Conservation (phyloP, 2,329 filamentous ascomycete species). For the Hypoxylon sp. region DNA sequence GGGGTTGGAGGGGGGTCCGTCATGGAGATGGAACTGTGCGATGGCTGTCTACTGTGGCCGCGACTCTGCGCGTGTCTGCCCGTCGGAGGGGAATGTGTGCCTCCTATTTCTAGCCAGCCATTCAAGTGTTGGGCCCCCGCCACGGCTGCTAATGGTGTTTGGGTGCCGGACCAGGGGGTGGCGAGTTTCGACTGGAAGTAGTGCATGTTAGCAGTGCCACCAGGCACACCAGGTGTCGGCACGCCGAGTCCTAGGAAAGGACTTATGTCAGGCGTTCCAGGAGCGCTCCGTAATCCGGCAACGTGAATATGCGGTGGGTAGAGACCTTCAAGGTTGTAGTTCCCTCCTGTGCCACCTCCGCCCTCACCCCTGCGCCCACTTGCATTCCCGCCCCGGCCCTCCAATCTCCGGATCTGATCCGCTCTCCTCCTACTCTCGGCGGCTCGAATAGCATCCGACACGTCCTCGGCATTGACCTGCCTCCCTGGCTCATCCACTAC, state of each 20-base stretch:
- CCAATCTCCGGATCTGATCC: conserved; percentile 53
- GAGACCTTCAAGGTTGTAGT: conserved; percentile 46
- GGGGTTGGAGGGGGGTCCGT: conserved; percentile 56
- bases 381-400: conserved; percentile 36
- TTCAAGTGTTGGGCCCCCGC: conserved; percentile 76
- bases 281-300: conserved; percentile 53
- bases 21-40: conserved; percentile 64
- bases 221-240: conserved; percentile 75
- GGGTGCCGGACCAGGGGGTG: conserved; percentile 78
- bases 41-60: conserved; percentile 61
- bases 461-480: conserved; percentile 50
- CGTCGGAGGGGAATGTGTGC: conserved; percentile 26
- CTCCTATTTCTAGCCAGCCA: conserved; percentile 61
- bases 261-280: conserved; percentile 62
- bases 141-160: conserved; percentile 84
- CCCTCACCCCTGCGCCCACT: conserved; percentile 34
- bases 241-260: conserved; percentile 69
- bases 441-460: conserved; percentile 55
- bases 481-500: conserved; percentile 49
- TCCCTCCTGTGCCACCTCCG: conserved; percentile 42
- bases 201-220: conserved; percentile 81
- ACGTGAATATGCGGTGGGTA: conserved; percentile 61
- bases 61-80: conserved; percentile 22
- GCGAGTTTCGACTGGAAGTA: conserved; percentile 87
- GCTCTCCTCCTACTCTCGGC: conserved; percentile 55